These are phyloP conservation scores for Cupressus sempervirens DNA, from an alignment of 75 land plant genomes.

Conservation along the genomic window DNA sequence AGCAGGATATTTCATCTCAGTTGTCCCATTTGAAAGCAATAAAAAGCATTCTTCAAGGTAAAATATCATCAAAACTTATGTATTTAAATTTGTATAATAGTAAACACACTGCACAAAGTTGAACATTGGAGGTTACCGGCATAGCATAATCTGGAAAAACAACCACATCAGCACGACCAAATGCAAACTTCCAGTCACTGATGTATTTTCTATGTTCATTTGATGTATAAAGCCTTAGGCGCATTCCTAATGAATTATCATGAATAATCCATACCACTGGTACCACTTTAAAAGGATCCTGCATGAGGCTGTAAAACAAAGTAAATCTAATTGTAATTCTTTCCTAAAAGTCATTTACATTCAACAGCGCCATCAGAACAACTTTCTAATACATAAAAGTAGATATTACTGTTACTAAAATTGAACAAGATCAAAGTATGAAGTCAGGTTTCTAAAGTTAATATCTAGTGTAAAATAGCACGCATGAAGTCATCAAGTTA, in stretches of 20 bases:
- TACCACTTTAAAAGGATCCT: conserved; percentile 84
- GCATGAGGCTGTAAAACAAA: conserved; percentile 54
- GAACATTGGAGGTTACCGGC: conserved; percentile 48
- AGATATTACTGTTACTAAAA: too few relatives aligned
- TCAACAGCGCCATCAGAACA: neutral
- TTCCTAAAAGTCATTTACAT: neutral
- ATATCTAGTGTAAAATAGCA: neutral
- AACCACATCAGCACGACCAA: conserved; percentile 68
- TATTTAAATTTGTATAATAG: neutral
- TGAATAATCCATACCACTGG: conserved; percentile 85
- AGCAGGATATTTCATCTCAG: neutral
- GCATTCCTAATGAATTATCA: conserved; percentile 42
- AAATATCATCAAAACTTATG: neutral
- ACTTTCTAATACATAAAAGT: neutral
- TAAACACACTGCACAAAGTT: neutral
- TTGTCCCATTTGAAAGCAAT: neutral
- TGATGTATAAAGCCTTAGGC: conserved; percentile 30
- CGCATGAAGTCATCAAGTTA: neutral
- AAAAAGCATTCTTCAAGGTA: neutral
- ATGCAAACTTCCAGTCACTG: conserved; percentile 63
- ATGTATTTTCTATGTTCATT: conserved; percentile 30
- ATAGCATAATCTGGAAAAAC: conserved; percentile 71
- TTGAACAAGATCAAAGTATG: neutral
- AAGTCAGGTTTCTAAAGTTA: neutral
- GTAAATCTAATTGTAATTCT: conserved; percentile 11